Evolutionary conservation across 2,329 filamentous ascomycete species (phyloP).

Genomic region (Chaetomium sp.): DNA sequence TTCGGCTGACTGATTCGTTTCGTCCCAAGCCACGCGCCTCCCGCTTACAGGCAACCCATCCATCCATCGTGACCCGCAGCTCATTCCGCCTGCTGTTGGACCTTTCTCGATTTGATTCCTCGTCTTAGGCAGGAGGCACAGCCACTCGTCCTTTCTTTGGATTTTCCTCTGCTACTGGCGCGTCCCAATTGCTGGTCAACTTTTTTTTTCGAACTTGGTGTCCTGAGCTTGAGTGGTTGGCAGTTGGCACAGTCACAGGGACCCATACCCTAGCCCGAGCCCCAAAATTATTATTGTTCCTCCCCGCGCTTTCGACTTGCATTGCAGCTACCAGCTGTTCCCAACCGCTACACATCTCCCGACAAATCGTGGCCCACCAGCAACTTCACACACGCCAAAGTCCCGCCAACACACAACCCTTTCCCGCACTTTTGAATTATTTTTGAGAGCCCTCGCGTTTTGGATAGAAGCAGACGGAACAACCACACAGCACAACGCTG

Average conservation of each 20-base stretch:
- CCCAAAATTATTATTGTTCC: conserved; percentile 25
- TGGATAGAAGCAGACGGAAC: conserved; percentile 16
- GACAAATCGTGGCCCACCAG: conserved; percentile 10
- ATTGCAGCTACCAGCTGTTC: conserved; percentile 18
- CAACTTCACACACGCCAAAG: conserved; percentile 3
- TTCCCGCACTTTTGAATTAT: conserved; percentile 2
- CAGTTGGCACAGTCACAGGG: conserved; percentile 18
- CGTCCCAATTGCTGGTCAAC: conserved; percentile 15
- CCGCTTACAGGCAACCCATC: conserved; percentile 10
- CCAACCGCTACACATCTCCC: conserved; percentile 15
- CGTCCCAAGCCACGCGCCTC: conserved; percentile 13
- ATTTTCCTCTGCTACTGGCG: conserved; percentile 15
- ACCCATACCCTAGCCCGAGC: conserved; percentile 18
- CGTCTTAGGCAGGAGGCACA: conserved; percentile 14
- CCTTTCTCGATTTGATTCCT: conserved; percentile 11
- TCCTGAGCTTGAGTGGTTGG: conserved; percentile 15
- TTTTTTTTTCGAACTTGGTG: conserved; percentile 15
- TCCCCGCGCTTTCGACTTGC: conserved; percentile 20
- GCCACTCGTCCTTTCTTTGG: conserved; percentile 19
- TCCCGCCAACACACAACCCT: conserved; percentile 1
- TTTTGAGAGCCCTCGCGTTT: conserved; percentile 14
- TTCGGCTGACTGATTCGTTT: conserved; percentile 9
- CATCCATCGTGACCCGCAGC: conserved; percentile 14
- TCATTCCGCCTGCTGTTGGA: conserved; percentile 6
- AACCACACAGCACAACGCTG: conserved; percentile 16